A percentile compares a stretch with the other conserved stretches of the same genome.
These are phyloP conservation scores for Monosporascus sp. DNA, from an alignment of 2,329 filamentous ascomycete genomes.

Conservation along the genomic window DNA sequence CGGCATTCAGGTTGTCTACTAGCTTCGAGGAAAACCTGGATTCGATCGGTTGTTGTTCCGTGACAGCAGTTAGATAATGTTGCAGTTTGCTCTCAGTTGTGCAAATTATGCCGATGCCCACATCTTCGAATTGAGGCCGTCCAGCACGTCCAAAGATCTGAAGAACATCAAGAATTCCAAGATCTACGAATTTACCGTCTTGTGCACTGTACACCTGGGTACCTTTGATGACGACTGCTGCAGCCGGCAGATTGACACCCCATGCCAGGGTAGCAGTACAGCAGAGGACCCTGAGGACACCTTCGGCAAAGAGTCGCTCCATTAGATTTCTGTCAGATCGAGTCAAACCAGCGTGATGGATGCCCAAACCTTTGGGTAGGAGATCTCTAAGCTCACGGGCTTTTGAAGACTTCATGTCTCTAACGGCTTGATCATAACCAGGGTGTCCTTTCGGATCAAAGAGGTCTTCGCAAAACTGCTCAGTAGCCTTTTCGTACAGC, in stretches of 20 bases:
- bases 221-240: slow-evolving; percentile 95
- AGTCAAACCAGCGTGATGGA: slow-evolving; percentile 96
- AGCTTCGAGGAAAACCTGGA: slow-evolving; percentile 92
- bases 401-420: slow-evolving; percentile 80
- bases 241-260: slow-evolving; percentile 97
- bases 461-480: slow-evolving; percentile 72
- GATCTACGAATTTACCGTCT: slow-evolving; percentile 92
- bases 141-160: slow-evolving; percentile 98
- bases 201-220: slow-evolving; percentile 96
- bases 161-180: slow-evolving; percentile 92
- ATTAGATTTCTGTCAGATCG: slow-evolving; percentile 92
- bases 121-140: slow-evolving; percentile 95
- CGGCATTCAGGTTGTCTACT: slow-evolving; percentile 94
- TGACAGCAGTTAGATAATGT: slow-evolving; percentile 89
- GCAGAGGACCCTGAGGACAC: slow-evolving; percentile 93
- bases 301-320: slow-evolving; percentile 84
- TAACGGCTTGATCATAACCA: slow-evolving; percentile 70
- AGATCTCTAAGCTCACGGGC: slow-evolving; percentile 85
- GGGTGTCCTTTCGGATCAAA: slow-evolving; percentile 79
- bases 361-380: slow-evolving; percentile 83
- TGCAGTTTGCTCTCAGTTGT: slow-evolving; percentile 90
- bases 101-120: slow-evolving; percentile 96
- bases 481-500: slow-evolving; percentile 78
- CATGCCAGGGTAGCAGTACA: slow-evolving; percentile 97
- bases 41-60: slow-evolving; percentile 93